Conservation (phyloP, 768 basidiomycete genomes). For the Cyclocybe cylindracea region DNA sequence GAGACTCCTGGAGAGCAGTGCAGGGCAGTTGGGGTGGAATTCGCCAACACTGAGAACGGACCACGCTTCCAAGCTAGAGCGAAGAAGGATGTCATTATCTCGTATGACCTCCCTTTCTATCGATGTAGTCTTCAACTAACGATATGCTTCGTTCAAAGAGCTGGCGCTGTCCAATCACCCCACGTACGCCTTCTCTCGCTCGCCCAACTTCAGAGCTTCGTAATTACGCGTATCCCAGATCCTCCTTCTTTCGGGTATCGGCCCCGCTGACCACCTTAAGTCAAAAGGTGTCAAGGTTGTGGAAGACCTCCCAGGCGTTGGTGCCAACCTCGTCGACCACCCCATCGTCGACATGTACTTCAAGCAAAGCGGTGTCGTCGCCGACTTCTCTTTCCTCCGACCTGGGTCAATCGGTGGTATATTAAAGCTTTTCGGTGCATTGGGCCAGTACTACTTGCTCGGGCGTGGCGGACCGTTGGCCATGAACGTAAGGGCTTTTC, state of each 20-base stretch:
- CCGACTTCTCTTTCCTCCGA: slow-evolving; percentile 37
- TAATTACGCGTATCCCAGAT: slow-evolving; percentile 33
- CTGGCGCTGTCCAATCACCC: slow-evolving; percentile 17
- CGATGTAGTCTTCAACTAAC: not conserved
- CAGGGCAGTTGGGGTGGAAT: slow-evolving; percentile 65
- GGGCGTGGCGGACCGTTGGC: slow-evolving; percentile 50
- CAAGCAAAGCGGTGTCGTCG: slow-evolving; percentile 49
- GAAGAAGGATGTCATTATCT: slow-evolving; percentile 59
- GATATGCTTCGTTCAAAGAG: slow-evolving; percentile 13
- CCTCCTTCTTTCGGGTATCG: slow-evolving; percentile 76
- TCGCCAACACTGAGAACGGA: slow-evolving; percentile 38
- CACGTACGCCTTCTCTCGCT: slow-evolving; percentile 7
- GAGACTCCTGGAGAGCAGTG: slow-evolving; percentile 27
- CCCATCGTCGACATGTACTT: slow-evolving; percentile 51
- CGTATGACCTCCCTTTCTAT: slow-evolving; percentile 38
- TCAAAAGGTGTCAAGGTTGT: slow-evolving; percentile 55
- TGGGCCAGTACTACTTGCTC: slow-evolving; percentile 40
- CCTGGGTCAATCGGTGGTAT: slow-evolving; percentile 25
- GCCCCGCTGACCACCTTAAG: slow-evolving; percentile 59
- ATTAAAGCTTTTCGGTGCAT: slow-evolving; percentile 30
- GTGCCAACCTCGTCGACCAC: slow-evolving; percentile 74
- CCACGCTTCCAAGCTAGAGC: slow-evolving; percentile 47
- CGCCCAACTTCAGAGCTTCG: not conserved
- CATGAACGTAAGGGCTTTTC: slow-evolving; percentile 45
- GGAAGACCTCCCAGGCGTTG: slow-evolving; percentile 72